These are phyloP conservation scores for Globisporangium acanthophoron DNA, from an alignment of 352 stramenopile genomes.

Conservation along the genomic window DNA sequence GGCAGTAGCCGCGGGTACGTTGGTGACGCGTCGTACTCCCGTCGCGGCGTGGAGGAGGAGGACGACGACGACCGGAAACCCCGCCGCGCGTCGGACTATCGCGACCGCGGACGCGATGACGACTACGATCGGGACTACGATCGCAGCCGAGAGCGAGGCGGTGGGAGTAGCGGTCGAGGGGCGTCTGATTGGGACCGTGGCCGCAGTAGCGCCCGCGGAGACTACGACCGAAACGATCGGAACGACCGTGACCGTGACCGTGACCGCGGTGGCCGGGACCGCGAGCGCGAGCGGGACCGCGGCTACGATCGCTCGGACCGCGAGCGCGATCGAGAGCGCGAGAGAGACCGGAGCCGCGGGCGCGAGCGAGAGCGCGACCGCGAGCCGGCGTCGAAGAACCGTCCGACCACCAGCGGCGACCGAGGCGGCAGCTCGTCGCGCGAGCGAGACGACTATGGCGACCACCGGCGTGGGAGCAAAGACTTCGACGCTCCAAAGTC, in stretches of 20 bases:
- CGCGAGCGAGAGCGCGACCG: conserved; percentile 27
- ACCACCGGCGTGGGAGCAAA: conserved; percentile 32
- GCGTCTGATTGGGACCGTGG: conserved; percentile 10
- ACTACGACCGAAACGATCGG: conserved; percentile 14
- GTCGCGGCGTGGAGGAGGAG: conserved; percentile 30
- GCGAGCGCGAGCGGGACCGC: conserved; percentile 29
- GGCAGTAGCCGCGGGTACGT: conserved; percentile 8
- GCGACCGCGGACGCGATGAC: conserved; percentile 7
- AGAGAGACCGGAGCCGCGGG: conserved; percentile 8
- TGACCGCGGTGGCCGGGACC: conserved; percentile 19
- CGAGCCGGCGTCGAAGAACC: conserved; percentile 21
- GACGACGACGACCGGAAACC: conserved; percentile 39
- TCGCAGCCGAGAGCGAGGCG: conserved; percentile 16
- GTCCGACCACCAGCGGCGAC: conserved; percentile 28
- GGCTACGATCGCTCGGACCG: conserved; percentile 23
- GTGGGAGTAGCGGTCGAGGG: not conserved
- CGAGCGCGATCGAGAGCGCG: conserved; percentile 2
- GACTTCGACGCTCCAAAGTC: conserved; percentile 28
- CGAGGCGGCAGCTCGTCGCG: conserved; percentile 15
- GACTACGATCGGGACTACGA: conserved; percentile 18
- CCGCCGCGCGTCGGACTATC: conserved; percentile 15
- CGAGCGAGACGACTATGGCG: conserved; percentile 23
- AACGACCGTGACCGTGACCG: conserved; percentile 24
- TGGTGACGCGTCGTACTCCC: conserved; percentile 19
- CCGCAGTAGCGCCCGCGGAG: conserved; percentile 13